Conservation (phyloP, 2,329 filamentous ascomycete genomes). For the Hypomyces rosellus region DNA sequence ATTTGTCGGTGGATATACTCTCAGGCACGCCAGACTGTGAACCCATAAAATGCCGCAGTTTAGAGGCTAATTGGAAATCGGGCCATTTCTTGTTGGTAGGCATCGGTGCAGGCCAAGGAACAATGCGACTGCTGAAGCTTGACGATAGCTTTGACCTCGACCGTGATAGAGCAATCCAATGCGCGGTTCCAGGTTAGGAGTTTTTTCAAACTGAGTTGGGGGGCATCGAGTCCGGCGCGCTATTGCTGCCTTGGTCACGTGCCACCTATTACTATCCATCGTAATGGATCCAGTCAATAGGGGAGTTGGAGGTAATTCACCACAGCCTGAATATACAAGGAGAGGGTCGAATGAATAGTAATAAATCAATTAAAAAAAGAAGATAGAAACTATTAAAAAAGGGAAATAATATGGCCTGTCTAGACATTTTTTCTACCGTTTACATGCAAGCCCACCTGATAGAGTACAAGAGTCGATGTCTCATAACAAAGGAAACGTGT, state of each 20-base stretch:
- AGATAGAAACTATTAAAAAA: too few species aligned
- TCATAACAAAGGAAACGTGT: too few species aligned
- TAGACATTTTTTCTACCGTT: too few species aligned
- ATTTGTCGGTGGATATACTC: conserved; percentile 16
- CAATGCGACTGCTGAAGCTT: conserved; percentile 1
- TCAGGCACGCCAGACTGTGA: conserved; percentile 22
- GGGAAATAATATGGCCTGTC: too few species aligned
- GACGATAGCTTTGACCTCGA: background rate
- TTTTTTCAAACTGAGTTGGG: background rate
- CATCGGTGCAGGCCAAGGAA: conserved; percentile 18
- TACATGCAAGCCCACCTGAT: too few species aligned
- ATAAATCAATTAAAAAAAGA: too few species aligned
- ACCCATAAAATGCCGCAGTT: conserved; percentile 23
- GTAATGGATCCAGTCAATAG: background rate
- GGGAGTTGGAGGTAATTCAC: background rate
- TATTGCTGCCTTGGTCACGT: background rate
- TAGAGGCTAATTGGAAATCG: conserved; percentile 27
- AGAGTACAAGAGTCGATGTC: too few species aligned
- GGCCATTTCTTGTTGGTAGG: conserved; percentile 27
- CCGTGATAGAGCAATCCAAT: background rate
- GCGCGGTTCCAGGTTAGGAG: conserved; percentile 1
- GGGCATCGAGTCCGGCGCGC: background rate
- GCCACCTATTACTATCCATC: too few species aligned
- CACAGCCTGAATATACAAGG: too few species aligned
- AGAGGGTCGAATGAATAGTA: too few species aligned